A percentile compares a stretch with the other conserved stretches of the same genome.
Conservation (phyloP, 345 rosid genomes). For the Dovyalis caffra region DNA sequence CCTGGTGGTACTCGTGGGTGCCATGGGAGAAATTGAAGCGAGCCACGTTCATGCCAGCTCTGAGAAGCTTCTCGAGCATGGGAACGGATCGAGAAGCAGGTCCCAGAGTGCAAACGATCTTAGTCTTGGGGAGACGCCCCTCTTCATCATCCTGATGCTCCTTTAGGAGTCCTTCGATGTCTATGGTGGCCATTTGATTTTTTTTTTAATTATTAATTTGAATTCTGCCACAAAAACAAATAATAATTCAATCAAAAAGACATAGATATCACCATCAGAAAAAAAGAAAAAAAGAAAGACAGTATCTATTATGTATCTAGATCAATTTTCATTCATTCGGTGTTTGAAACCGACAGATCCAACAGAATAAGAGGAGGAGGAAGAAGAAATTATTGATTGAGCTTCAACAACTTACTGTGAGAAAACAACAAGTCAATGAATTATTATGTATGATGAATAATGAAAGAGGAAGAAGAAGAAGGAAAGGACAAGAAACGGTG, state of each 20-base stretch:
- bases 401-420: neutral
- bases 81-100: conserved; percentile 83
- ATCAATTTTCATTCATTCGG: neutral
- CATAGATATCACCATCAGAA: neutral
- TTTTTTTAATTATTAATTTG: too few species aligned
- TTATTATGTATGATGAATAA: neutral
- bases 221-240: neutral
- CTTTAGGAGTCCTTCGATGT: conserved; percentile 73
- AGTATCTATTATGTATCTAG: neutral
- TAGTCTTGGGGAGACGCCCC: conserved; percentile 71
- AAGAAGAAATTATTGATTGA: neutral
- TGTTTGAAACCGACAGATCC: neutral
- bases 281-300: neutral
- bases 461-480: neutral
- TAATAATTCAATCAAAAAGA: too few species aligned
- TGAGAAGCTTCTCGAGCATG: conserved; percentile 85
- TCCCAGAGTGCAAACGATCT: conserved; percentile 93
- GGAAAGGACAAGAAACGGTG: neutral
- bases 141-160: conserved; percentile 47
- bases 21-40: conserved; percentile 98
- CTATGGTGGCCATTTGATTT: conserved; percentile 73
- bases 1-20: conserved; percentile 91
- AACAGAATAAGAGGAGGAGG: neutral
- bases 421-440: neutral
- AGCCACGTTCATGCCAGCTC: conserved; percentile 96